Base-by-base conservation (phyloP, 768 basidiomycete species). In the Suillus ampliporus region DNA sequence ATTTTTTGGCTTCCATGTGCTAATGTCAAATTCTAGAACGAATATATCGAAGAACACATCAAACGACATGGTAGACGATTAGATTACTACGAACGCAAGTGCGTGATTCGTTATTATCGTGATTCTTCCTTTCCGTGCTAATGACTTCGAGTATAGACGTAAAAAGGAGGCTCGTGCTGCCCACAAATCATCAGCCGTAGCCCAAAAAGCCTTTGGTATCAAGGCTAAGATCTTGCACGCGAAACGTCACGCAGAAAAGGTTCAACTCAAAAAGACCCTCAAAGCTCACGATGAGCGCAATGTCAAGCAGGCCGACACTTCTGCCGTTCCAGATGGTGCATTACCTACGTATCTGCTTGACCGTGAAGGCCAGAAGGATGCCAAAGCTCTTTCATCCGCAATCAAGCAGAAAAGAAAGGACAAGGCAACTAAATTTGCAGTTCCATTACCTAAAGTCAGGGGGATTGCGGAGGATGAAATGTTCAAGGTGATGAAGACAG, bases 401-500 rank as follows among this genome's bases (percentile, higher is more conserved):
- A 90, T 99, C 83, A 99, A 99, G 80, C 95, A 99, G 79, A 94
- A 95, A 75, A 88, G 97, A 72, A 99, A 99, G 77, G 97, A 99
- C 82, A 96, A 97, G 81, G 97, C 97, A 2, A 97, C 97, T 19
- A 98, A 97, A 78, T 99, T 94, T 78, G 88, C 95, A 19, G 97
- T 99, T 2, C 97, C 97, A 5, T 74, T 99, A 64, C 97, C 97
- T 54, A 97, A 95, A 79, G 97, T 99, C 58, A 82, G 97, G 63
- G 97, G 97, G 21, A 98, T 99, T 69, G 96, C 97, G 17, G 97
- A 99, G 77, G 97, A 99, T 71, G 97, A 99, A 83, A 97, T 95
- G 92, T 99, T 99, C 84, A 98, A 96, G 83, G 97, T 99, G 35
- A 82, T 99, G 84, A 94, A 95, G 83, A 95, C 97, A 1, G 97